These are phyloP conservation scores for Smallanthus sonchifolius DNA, from an alignment of 129 eudicot species.

Conservation along the genomic window DNA sequence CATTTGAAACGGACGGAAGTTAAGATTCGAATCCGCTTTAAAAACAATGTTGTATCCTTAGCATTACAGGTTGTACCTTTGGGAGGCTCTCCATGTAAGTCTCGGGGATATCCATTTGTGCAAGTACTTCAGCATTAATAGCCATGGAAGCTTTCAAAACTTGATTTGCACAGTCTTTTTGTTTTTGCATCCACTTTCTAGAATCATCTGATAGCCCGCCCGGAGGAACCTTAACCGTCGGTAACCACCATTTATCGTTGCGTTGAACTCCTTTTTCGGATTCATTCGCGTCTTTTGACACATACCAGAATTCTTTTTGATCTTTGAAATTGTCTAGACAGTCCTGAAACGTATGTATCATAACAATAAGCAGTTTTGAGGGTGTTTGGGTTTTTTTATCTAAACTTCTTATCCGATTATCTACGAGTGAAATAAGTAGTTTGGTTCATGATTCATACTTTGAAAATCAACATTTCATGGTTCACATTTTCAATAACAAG, in stretches of 20 bases:
- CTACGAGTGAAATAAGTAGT: background rate
- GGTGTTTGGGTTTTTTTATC: background rate
- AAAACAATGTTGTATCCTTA: background rate
- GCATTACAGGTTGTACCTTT: constrained; percentile 24
- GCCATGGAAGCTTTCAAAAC: constrained; percentile 89
- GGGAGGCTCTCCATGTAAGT: constrained; percentile 70
- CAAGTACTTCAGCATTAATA: constrained; percentile 68
- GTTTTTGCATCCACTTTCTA: constrained; percentile 57
- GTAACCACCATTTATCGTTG: constrained; percentile 81
- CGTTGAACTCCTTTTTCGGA: constrained; percentile 68
- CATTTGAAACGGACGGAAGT: no score
- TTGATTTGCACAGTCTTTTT: constrained; percentile 80
- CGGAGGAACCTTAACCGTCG: constrained; percentile 68
- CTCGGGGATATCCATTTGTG: constrained; percentile 81
- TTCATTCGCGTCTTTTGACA: constrained; percentile 65
- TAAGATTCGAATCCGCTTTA: no score
- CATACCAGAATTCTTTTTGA: constrained; percentile 58
- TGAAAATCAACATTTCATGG: background rate
- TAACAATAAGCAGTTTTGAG: background rate
- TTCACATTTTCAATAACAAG: background rate
- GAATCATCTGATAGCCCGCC: constrained; percentile 64
- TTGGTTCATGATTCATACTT: background rate
- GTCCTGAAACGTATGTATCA: constrained; percentile 37
- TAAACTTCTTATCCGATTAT: background rate
- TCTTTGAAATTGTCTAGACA: constrained; percentile 65